A percentile compares a stretch with the other conserved stretches of the same genome.
Evolutionary conservation across 345 rosid species (phyloP).

Genomic region (Aquilaria sinensis): DNA sequence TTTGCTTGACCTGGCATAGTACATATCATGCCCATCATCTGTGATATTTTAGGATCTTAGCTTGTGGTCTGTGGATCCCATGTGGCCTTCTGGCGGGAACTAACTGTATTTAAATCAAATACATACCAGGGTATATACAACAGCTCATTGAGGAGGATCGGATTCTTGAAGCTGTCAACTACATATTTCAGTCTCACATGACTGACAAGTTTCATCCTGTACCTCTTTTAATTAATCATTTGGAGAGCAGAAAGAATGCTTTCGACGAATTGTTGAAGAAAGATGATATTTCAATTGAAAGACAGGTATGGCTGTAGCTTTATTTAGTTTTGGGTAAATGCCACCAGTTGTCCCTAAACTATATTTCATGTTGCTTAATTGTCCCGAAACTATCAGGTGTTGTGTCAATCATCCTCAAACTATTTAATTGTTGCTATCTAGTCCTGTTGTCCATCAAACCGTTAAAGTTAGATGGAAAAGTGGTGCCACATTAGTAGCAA

Average conservation of each 20-base stretch:
- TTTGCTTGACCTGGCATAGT: too few species aligned
- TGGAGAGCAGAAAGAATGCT: slow-evolving; percentile 19
- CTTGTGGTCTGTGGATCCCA: slow-evolving; percentile 23
- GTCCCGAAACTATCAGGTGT: too few species aligned
- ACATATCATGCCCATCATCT: too few species aligned
- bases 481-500: too few species aligned
- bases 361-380: too few species aligned
- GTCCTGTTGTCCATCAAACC: too few species aligned
- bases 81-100: slow-evolving; percentile 2
- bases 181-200: slow-evolving; percentile 28
- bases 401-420: too few species aligned
- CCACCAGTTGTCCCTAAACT: too few species aligned
- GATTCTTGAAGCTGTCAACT: slow-evolving; percentile 25
- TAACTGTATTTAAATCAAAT: too few species aligned
- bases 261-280: slow-evolving; percentile 5
- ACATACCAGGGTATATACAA: slow-evolving; percentile 11
- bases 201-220: slow-evolving; percentile 25
- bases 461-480: too few species aligned
- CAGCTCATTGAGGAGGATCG: slow-evolving; percentile 24
- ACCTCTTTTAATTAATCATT: slow-evolving; percentile 25
- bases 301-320: slow-evolving; percentile 9
- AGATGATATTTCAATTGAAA: slow-evolving; percentile 7
- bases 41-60: slow-evolving; percentile 23
- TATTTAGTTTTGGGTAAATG: background rate
- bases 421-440: too few species aligned